phyloP scores from a whole-genome alignment of 2,329 filamentous ascomycete species.

The Aspergillus tamarii region DNA sequence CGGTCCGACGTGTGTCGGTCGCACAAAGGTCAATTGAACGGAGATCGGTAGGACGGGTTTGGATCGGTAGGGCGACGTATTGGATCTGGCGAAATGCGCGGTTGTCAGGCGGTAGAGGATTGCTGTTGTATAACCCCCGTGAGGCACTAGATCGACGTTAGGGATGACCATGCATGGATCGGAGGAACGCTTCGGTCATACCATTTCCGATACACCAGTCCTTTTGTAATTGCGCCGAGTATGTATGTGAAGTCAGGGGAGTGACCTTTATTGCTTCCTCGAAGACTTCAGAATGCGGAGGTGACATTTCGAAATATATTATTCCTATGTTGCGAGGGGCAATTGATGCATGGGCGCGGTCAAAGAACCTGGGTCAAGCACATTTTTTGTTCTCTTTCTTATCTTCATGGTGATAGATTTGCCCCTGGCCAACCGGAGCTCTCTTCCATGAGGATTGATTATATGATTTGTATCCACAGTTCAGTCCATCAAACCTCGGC shows the following conservation, averaged over 20 bases:
- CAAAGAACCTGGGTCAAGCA: background rate
- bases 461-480: background rate
- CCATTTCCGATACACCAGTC: slow-evolving; percentile 10
- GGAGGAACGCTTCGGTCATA: background rate
- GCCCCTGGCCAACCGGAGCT: background rate
- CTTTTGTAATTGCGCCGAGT: slow-evolving; percentile 4
- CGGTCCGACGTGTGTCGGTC: slow-evolving; percentile 2
- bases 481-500: background rate
- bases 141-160: background rate
- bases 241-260: background rate
- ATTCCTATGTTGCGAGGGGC: too few relatives aligned
- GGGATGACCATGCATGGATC: background rate
- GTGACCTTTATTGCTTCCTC: slow-evolving; percentile 3
- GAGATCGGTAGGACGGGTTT: background rate
- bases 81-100: background rate
- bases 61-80: background rate
- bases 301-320: background rate
- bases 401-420: background rate
- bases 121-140: slow-evolving; percentile 10
- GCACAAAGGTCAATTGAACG: slow-evolving; percentile 5
- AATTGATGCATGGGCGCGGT: background rate
- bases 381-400: background rate
- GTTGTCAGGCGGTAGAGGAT: slow-evolving; percentile 1
- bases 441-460: background rate
- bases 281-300: background rate